Percentiles rank a stretch among this genome's conserved stretches.
Conservation (phyloP, 176 grass and related monocot genomes). For the Triticum aestivum region DNA sequence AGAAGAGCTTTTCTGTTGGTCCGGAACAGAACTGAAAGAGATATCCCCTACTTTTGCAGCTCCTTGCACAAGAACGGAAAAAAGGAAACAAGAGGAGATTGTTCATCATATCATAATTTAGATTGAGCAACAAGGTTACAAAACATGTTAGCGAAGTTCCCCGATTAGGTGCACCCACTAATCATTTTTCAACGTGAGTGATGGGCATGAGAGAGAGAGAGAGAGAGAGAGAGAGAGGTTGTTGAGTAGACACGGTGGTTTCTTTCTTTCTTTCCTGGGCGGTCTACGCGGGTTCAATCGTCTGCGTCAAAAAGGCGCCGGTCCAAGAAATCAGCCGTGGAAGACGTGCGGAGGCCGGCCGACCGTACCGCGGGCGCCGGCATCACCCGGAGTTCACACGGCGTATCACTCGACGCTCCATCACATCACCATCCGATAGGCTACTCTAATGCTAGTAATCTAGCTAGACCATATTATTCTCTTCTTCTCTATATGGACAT, state of each 20-base stretch:
- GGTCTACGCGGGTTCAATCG: conserved; percentile 20
- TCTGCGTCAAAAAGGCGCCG: conserved; percentile 10
- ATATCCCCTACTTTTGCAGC: neutral
- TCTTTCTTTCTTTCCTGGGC: neutral
- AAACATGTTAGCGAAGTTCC: neutral
- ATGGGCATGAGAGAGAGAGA: neutral
- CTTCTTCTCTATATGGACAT: neutral
- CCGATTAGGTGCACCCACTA: conserved; percentile 3
- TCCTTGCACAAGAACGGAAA: neutral
- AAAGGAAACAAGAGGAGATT: neutral
- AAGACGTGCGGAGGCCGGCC: conserved; percentile 7
- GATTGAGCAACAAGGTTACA: neutral
- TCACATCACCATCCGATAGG: neutral
- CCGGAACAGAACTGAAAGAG: neutral
- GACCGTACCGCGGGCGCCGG: neutral
- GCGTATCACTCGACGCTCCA: neutral
- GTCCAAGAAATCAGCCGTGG: conserved; percentile 40
- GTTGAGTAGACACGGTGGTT: conserved; percentile 5
- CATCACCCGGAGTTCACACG: neutral
- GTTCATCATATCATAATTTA: neutral
- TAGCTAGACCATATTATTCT: neutral
- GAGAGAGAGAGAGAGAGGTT: neutral
- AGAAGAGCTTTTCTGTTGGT: neutral
- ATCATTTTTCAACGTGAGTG: neutral
- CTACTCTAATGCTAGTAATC: neutral